Base-by-base conservation (phyloP, 2,329 filamentous ascomycete genomes). In the Periconia sp. region DNA sequence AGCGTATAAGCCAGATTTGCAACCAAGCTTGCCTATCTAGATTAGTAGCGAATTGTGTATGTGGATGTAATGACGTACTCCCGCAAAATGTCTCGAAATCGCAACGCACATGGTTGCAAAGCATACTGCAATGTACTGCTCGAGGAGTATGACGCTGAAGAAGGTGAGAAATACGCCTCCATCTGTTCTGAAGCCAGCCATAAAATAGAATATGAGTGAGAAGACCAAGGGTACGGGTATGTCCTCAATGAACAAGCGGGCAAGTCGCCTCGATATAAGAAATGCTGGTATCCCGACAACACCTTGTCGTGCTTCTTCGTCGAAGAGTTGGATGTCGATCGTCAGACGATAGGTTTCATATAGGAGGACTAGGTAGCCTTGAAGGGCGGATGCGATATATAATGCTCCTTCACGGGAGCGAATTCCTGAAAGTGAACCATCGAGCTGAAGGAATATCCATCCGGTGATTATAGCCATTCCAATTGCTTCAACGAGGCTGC, bases 271-370 rank as follows among this genome's bases (percentile, higher is more conserved):
- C 13, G 87, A 89, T 1, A 89, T 61, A 1, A 92, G 75, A 49
- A 87, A 92, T 0, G 85, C 83, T 0, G 87, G 68, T 2, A 88
- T 81, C 22, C 82, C 80, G 13, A 89, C 85, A 15, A 88, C 87
- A 3, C 85, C 84, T 64, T 92, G 88, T 22, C 82, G 83, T 22
- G 83, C 79, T 59, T 92, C 88, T 40, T 88, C 83, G 57, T 92
- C 88, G 57, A 90, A 92, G 0, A 87, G 77, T 18, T 82, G 81
- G 11, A 92, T 88, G 50, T 92, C 88, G 36, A 87, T 79, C 0
- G 85, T 88, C 44, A 92, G 71, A 4, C 88, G 82, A 56, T 89
- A 92, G 0, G 83, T 84, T 65, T 92, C 88, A 48, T 88, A 91
- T 10, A 90, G 75, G 9, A 92, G 74, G 36, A 90, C 85, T 3